Evolutionary conservation across 441 rosid genomes (phyloP), one percentile per base, ranked within the genome.

Genomic region (Populus tomentosa): DNA sequence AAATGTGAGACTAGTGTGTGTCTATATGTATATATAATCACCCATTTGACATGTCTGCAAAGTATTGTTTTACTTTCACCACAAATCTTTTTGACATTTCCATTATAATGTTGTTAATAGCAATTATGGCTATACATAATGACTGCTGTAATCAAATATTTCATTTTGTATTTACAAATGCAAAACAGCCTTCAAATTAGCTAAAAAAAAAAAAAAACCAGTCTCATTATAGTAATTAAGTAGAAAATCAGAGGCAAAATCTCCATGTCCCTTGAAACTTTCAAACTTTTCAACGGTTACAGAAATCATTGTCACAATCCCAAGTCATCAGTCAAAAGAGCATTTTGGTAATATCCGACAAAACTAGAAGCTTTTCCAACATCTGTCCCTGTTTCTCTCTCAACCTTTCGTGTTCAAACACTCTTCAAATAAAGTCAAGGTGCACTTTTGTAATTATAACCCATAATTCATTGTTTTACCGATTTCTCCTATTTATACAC

Each of bases 321-420:
- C 67, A 46, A 75, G 46, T 33, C 33, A 62, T 38, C 80, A 78
- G 90, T 88, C 89, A 87, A 89, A 89, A 88, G 88, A 79, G 81
- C 79, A 83, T 79, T 73, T 82, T 70, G 81, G 80, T 85, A 84
- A 84, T 56, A 81, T 78, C 90, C 86, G 89, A 85, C 92, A 86
- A 88, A 83, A 82, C 75, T 85, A 82, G 80, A 84, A 72, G 65
- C 83, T 79, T 84, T 89, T 84, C 85, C 89, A 86, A 75, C 88
- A 84, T 81, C 67, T 76, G 85, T 84, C 86, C 87, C 84, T 80
- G 79, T 81, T 87, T 46, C 72, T 74, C 65, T 86, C 83, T 81
- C 86, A 82, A 78, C 76, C 75, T 46, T 80, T 80, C 70, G 82
- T 74, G 81, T 78, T 84, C 84, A 85, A 84, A 84, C 79, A 63